Base-by-base conservation (phyloP, 2,329 filamentous ascomycete species). In the Calonectria hongkongensis region DNA sequence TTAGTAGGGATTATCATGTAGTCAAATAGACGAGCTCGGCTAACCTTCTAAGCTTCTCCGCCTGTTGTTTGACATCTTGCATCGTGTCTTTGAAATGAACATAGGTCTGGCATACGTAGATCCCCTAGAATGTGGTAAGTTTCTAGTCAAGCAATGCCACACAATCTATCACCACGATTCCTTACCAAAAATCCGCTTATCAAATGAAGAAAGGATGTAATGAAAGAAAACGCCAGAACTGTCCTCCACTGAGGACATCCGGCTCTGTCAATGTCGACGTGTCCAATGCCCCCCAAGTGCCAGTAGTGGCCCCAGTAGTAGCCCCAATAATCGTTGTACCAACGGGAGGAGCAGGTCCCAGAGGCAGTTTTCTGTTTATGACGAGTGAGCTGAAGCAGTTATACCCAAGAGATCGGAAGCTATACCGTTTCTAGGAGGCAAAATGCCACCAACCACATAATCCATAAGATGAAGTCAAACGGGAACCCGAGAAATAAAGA, bases 391-490 rank as follows among this genome's bases (percentile, higher is more conserved):
- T 8, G 8, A 18, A 33, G 21, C 21, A 21, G 21, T 21, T 21
- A 21, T 21, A 21, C 21, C 21, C 21, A 21, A 21, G 21, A 21
- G 56, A 41, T 28, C 25, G 33, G 47, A 36, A 21, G 10, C 18
- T 75, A 5, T 73, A 80, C 79, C 2, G 75, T 73, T 25, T 75
- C 62, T n/a, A 81, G 75, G 2, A 81, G 70, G 51, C 68, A 76
- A 58, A 75, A 81, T 36, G 79, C 78, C 25, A 81, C 78, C 16
- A 81, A 73, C 80, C 80, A 81, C 76, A 78, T 78, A 28, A 81
- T 48, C 36, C 78, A 81, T 27, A 81, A 16, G 2, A 80, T 45
- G 30, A 80, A 77, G 68, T 81, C 80, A 8, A 79, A 65, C 2
- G 80, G 79, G 62, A 81, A 81, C 16, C 60, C 66, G 41, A 79